Evolutionary conservation across 139 green algal genomes (phyloP).

Genomic region (Zygnema cylindricum): DNA sequence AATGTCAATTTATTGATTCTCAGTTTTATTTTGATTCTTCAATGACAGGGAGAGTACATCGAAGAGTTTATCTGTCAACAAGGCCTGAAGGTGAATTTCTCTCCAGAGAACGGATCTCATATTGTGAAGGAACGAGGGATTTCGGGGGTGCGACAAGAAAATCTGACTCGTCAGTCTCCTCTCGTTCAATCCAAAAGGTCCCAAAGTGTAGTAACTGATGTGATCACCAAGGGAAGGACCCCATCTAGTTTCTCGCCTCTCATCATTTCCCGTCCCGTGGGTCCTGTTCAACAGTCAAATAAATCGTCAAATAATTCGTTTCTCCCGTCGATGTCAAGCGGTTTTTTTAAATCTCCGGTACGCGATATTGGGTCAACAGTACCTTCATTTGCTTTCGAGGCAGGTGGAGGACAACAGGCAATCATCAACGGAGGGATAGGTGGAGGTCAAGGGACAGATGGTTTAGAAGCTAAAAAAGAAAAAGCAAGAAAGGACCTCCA

Average conservation of each 20-base stretch:
- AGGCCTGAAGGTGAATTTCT: slow-evolving; percentile 7
- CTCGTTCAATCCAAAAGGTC: slow-evolving; percentile 11
- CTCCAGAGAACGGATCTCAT: neutral
- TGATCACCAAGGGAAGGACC: slow-evolving; percentile 7
- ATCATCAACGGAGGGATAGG: no score
- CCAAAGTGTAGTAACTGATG: slow-evolving; percentile 23
- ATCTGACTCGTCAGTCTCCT: neutral
- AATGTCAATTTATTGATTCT: no score
- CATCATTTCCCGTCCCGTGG: no score
- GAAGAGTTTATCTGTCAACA: slow-evolving; percentile 1
- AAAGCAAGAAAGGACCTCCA: slow-evolving; percentile 36
- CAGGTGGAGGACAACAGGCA: no score
- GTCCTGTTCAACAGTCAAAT: no score
- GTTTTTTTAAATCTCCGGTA: no score
- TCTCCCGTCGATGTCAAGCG: no score
- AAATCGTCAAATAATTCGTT: no score
- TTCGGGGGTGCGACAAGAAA: neutral
- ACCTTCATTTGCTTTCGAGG: no score
- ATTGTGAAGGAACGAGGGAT: slow-evolving; percentile 26
- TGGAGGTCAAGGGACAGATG: no score
- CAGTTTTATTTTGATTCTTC: neutral
- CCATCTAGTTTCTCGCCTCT: no score
- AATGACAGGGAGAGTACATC: slow-evolving; percentile 18
- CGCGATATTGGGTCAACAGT: no score
- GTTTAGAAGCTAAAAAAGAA: slow-evolving; percentile 52